phyloP scores from a whole-genome alignment of 257 asterid species.

The Plantago ovata region DNA sequence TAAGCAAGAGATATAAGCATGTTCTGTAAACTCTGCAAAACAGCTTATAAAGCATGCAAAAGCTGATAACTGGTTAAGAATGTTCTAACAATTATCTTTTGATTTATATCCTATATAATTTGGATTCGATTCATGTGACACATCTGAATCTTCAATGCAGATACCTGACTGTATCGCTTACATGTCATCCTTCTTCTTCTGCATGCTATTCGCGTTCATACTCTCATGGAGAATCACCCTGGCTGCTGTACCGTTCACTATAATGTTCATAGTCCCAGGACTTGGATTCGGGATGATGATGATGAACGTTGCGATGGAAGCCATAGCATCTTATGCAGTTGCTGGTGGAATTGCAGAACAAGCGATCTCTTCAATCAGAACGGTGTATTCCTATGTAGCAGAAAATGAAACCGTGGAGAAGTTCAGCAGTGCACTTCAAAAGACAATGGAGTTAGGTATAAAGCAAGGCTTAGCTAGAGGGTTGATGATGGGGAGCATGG shows the following conservation, averaged over 20 bases:
- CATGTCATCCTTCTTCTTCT: constrained; percentile 75
- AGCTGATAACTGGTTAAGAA: too few relatives aligned
- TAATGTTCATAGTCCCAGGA: constrained; percentile 72
- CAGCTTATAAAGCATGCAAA: too few relatives aligned
- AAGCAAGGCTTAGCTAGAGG: constrained; percentile 83
- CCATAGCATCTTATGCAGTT: constrained; percentile 56
- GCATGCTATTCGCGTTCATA: constrained; percentile 56
- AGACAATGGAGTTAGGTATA: constrained; percentile 64
- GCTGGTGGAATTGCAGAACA: constrained; percentile 80
- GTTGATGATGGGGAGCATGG: constrained; percentile 75
- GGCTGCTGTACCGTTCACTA: constrained; percentile 70
- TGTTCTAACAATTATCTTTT: neutral
- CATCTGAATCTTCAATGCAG: constrained; percentile 29
- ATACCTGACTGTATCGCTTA: constrained; percentile 81
- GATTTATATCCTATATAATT: neutral
- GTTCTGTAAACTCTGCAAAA: too few relatives aligned
- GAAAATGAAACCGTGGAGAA: constrained; percentile 53
- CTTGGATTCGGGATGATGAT: constrained; percentile 73
- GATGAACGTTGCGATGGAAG: constrained; percentile 66
- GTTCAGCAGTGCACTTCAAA: constrained; percentile 61
- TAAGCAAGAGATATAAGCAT: too few relatives aligned
- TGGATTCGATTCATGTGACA: neutral
- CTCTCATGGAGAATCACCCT: constrained; percentile 74
- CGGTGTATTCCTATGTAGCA: constrained; percentile 64
- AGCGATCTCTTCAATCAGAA: constrained; percentile 69